These are phyloP conservation scores for Gracilariopsis chorda DNA, from an alignment of 23 red algal species.

Conservation along the genomic window DNA sequence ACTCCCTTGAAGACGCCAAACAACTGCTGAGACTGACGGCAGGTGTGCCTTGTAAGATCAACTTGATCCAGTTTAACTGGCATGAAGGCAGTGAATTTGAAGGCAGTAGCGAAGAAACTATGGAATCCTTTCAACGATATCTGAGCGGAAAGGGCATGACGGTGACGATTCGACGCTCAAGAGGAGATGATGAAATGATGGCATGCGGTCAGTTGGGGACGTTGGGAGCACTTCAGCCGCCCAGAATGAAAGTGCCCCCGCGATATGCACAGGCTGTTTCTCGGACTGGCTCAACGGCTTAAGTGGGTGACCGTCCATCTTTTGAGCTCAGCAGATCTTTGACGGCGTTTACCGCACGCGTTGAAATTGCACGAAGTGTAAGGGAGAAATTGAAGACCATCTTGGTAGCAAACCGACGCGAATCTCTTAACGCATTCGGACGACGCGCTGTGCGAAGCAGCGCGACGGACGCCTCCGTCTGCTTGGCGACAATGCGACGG, in stretches of 20 bases:
- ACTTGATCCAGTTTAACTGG: slow-evolving; percentile 95
- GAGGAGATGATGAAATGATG: slow-evolving; percentile 98
- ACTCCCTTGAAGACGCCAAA: slow-evolving; percentile 85
- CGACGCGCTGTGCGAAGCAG: neutral
- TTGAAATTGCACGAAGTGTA: neutral
- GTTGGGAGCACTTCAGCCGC: slow-evolving; percentile 46
- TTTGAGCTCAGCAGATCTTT: too few relatives aligned
- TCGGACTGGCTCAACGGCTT: too few relatives aligned
- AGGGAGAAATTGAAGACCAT: neutral
- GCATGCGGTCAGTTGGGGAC: slow-evolving; percentile 95
- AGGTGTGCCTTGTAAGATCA: slow-evolving; percentile 94
- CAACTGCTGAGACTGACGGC: slow-evolving; percentile 72
- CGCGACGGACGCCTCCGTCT: neutral
- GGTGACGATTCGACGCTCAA: slow-evolving; percentile 74
- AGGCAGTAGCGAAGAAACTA: slow-evolving; percentile 45
- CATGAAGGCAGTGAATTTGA: slow-evolving; percentile 87
- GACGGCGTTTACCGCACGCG: too few relatives aligned
- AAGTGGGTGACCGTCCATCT: too few relatives aligned
- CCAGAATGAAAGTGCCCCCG: slow-evolving; percentile 69
- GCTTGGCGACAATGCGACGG: neutral
- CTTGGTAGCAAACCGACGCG: neutral
- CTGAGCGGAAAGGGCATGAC: slow-evolving; percentile 74
- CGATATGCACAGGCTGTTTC: slow-evolving; percentile 56
- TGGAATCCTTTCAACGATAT: slow-evolving; percentile 73
- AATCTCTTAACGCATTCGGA: neutral